These are phyloP conservation scores for Kuraishia ogatae DNA, from an alignment of 805 yeast species.

Conservation along the genomic window DNA sequence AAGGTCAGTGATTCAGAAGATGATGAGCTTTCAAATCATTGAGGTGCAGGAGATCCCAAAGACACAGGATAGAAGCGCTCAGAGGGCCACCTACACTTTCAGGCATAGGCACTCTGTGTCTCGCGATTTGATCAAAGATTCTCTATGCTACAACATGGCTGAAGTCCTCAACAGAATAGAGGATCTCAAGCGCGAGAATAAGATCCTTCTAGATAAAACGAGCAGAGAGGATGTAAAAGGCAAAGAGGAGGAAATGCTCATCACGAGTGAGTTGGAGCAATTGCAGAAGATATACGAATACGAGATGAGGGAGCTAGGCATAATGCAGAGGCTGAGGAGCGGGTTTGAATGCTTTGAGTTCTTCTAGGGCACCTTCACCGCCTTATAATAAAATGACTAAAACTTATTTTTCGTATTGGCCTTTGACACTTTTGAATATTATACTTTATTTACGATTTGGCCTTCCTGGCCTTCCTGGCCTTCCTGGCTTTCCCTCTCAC, in stretches of 20 bases:
- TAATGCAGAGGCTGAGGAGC: constrained; percentile 45
- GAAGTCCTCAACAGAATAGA: constrained; percentile 41
- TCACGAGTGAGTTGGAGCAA: constrained; percentile 70
- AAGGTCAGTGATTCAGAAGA: constrained; percentile 56
- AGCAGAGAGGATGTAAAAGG: constrained; percentile 88
- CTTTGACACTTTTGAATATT: too few relatives aligned
- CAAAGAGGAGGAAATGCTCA: constrained; percentile 61
- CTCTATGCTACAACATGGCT: constrained; percentile 45
- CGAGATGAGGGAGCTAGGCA: constrained; percentile 46
- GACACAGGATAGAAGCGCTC: constrained; percentile 85
- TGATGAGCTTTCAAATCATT: constrained; percentile 61
- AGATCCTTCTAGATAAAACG: constrained; percentile 66
- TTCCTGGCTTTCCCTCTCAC: too few relatives aligned
- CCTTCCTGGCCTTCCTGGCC: too few relatives aligned
- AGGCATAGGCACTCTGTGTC: constrained; percentile 41
- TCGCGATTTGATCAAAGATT: constrained; percentile 25
- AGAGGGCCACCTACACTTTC: constrained; percentile 78
- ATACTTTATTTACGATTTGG: too few relatives aligned
- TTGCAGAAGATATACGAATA: constrained; percentile 49
- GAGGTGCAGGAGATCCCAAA: constrained; percentile 93
- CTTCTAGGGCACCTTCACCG: too few relatives aligned
- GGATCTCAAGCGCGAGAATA: constrained; percentile 47
- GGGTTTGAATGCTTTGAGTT: constrained; percentile 49
- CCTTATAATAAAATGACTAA: too few relatives aligned
- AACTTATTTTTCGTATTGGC: too few relatives aligned